phyloP scores from a whole-genome alignment of 169 alveolate genomes.

The Cryptosporidium muris region DNA sequence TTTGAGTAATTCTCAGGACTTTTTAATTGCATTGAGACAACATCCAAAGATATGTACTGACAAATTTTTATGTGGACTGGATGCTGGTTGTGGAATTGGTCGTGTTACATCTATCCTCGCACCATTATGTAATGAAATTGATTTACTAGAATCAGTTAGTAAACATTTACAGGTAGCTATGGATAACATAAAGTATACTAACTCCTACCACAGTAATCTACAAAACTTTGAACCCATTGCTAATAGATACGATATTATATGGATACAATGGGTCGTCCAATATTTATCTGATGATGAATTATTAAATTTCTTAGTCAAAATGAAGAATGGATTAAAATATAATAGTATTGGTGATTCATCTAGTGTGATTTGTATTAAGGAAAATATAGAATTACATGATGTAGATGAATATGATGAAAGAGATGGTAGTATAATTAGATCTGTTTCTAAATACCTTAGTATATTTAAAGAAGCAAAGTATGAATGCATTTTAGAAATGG shows the following conservation, averaged over 20 bases:
- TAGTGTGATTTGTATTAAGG: conserved; percentile 51
- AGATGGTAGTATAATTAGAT: conserved; percentile 39
- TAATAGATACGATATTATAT: conserved; percentile 60
- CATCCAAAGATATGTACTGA: background rate
- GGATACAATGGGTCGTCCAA: conserved; percentile 65
- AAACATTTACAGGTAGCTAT: conserved; percentile 36
- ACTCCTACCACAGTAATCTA: conserved; percentile 11
- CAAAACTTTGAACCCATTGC: conserved; percentile 31
- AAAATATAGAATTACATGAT: conserved; percentile 30
- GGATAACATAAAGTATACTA: conserved; percentile 10
- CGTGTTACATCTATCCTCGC: conserved; percentile 57
- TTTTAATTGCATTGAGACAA: conserved; percentile 25
- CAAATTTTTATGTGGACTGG: conserved; percentile 46
- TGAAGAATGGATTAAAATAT: conserved; percentile 17
- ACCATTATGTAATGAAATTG: conserved; percentile 33
- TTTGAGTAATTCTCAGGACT: conserved; percentile 18
- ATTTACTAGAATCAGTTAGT: conserved; percentile 28
- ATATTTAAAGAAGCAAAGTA: conserved; percentile 49
- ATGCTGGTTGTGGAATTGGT: conserved; percentile 70
- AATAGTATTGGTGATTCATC: background rate
- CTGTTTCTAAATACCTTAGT: conserved; percentile 10
- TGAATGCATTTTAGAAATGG: conserved; percentile 38
- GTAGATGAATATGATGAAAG: conserved; percentile 27
- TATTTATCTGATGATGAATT: conserved; percentile 58
- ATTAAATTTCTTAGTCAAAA: conserved; percentile 24